A percentile compares a stretch with the other conserved stretches of the same genome.
Evolutionary conservation across 805 yeast species (phyloP).

Genomic region (Suhomyces sp.): DNA sequence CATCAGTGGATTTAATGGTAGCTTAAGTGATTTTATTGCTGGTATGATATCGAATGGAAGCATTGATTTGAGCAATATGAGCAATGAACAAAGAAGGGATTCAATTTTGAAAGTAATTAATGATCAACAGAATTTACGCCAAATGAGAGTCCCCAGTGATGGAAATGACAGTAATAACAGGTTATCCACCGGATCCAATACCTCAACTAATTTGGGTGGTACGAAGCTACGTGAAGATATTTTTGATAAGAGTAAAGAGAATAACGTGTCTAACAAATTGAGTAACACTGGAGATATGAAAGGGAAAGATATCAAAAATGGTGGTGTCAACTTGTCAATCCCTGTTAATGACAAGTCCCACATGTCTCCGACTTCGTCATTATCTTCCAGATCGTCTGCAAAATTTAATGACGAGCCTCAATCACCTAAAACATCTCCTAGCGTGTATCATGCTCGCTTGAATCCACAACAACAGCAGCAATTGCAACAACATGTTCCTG

Average conservation of each 20-base stretch:
- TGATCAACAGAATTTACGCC: constrained; percentile 27
- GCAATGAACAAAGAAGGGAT: constrained; percentile 40
- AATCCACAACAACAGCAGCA: constrained; percentile 9
- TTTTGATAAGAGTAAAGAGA: constrained; percentile 24
- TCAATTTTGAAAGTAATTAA: constrained; percentile 37
- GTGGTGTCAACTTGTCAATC: constrained; percentile 8
- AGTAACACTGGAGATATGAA: constrained; percentile 19
- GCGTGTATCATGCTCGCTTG: constrained; percentile 11
- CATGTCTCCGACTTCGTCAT: constrained; percentile 37
- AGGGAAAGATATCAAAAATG: constrained; percentile 1
- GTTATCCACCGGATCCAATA: constrained; percentile 1
- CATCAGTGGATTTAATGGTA: constrained; percentile 30
- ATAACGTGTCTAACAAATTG: constrained; percentile 7
- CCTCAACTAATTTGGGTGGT: constrained; percentile 6
- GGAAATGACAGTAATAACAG: constrained; percentile 8
- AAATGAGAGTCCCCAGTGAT: constrained; percentile 11
- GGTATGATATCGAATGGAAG: constrained; percentile 36
- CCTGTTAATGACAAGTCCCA: constrained; percentile 9
- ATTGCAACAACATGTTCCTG: constrained; percentile 7
- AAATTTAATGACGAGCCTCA: constrained; percentile 39
- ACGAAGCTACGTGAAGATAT: constrained; percentile 38
- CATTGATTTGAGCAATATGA: constrained; percentile 39
- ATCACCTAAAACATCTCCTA: constrained; percentile 41
- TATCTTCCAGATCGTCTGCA: constrained; percentile 31
- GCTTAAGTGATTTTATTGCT: constrained; percentile 33